Evolutionary conservation across 441 rosid genomes (phyloP), one percentile per base, ranked within the genome.

Genomic region (Populus hybrid): DNA sequence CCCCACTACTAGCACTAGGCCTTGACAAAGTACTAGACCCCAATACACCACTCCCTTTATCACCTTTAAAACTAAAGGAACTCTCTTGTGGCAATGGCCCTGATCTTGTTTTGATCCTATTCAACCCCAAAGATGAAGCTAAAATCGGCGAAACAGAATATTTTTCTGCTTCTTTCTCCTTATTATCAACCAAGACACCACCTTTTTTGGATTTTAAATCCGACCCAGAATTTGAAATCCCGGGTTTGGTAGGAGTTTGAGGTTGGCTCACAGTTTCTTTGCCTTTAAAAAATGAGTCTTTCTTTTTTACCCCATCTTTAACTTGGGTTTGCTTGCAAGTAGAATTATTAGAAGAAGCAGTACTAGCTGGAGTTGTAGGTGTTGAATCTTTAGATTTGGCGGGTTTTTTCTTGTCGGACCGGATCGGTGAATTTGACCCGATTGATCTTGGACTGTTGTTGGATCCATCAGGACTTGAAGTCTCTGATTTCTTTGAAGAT

Each of bases 71-170:
- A 73, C 90, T 85, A n/a, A 89, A 96, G 77, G 87, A 86, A 73
- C 92, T 92, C 81, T 94, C 98, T 78, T 89, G 93, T 0, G 96
- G 97, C 91, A 96, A 84, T 9, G 99, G 98, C 24, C 98, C 98
- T 10, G 98, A 96, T 83, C 98, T 84, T 50, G 99, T 96, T 88
- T 96, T 96, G 68, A 96, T 96, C 89, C 86, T 87, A 78, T 94
- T 94, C 86, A 96, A 80, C 11, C 99, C 99, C 35, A 96, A 77
- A 35, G 99, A 96, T 31, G 98, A 93, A 0, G 99, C 97, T 77
- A 96, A 82, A 68, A 96, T 90, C 0, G 98, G 99, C 10, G 97
- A 90, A 80, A 88, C 98, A 16, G 92, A 84, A 21, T 87, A 81
- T 6, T 82, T 45, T 14, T 45, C 56, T 45, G 20, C 56, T 45